Evolutionary conservation across 202 grass and related monocot genomes (phyloP).

Genomic region (Brachypodium distachyon): DNA sequence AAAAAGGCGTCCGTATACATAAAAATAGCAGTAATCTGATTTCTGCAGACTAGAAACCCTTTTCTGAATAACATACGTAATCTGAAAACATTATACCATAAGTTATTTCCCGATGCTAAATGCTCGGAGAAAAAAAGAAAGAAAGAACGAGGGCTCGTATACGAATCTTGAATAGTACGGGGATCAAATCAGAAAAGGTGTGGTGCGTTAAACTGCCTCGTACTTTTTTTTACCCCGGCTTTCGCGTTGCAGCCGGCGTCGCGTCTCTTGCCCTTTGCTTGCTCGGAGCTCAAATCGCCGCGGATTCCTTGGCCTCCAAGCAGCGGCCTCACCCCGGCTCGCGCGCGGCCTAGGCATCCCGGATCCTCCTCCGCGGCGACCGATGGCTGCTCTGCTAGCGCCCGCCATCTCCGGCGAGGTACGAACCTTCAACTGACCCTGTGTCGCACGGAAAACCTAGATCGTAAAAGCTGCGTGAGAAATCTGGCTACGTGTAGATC

Average conservation of each 20-base stretch:
- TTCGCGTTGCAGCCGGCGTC: constrained; percentile 12
- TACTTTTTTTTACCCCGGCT: constrained; percentile 5
- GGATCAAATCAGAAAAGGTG: not conserved
- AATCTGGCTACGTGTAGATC: not conserved
- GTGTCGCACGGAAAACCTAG: constrained; percentile 1
- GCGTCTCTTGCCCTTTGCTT: not conserved
- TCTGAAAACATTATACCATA: too few species aligned
- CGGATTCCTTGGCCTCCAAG: constrained; percentile 4
- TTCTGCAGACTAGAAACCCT: too few species aligned
- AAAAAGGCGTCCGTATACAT: too few species aligned
- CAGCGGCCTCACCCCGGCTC: not conserved
- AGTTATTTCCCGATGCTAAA: not conserved
- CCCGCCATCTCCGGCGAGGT: constrained; percentile 51
- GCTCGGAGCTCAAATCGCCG: constrained; percentile 10
- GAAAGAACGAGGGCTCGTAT: not conserved
- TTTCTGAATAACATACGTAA: too few species aligned
- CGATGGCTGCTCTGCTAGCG: constrained; percentile 37
- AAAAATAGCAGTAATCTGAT: too few species aligned
- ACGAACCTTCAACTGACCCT: not conserved
- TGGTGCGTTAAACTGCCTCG: not conserved
- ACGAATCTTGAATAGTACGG: not conserved
- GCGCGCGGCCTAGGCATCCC: not conserved
- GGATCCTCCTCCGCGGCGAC: not conserved
- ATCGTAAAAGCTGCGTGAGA: not conserved
- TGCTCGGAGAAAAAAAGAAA: not conserved